Conservation (phyloP, 371 early-diverging fungal genomes). For the Mucor lusitanicus region DNA sequence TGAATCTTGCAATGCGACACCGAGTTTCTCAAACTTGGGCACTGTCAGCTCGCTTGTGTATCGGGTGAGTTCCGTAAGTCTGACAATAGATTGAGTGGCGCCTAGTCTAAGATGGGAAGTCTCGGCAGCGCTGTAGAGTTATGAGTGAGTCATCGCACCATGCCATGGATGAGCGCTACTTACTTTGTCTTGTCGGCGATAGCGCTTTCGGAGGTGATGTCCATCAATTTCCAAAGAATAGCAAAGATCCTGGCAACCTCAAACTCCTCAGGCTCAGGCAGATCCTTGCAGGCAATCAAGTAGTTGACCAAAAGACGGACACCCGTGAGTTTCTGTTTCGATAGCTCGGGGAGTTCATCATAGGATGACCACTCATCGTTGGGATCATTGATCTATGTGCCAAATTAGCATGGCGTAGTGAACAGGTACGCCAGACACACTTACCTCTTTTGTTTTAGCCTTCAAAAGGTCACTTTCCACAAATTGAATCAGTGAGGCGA, state of each 20-base stretch:
- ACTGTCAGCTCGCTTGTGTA: constrained; percentile 59
- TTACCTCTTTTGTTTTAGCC: constrained; percentile 15
- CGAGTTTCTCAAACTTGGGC: constrained; percentile 59
- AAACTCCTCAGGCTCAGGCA: constrained; percentile 10
- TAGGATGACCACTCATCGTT: constrained; percentile 38
- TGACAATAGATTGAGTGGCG: constrained; percentile 69
- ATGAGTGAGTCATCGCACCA: background rate
- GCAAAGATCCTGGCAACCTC: constrained; percentile 21
- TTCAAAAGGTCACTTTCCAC: constrained; percentile 59
- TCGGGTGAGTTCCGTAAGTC: constrained; percentile 56
- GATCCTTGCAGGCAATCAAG: constrained; percentile 20
- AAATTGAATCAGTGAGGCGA: constrained; percentile 51
- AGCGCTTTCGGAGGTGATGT: constrained; percentile 31
- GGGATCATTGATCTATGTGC: constrained; percentile 3
- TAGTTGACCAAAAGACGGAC: constrained; percentile 38
- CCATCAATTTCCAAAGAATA: constrained; percentile 32
- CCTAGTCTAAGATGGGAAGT: constrained; percentile 57
- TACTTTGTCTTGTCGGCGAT: constrained; percentile 25
- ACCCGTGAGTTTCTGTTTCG: constrained; percentile 39
- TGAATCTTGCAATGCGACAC: constrained; percentile 72
- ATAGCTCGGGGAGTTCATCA: constrained; percentile 27
- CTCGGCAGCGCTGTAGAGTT: constrained; percentile 35
- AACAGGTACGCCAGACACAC: background rate
- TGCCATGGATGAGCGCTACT: background rate
- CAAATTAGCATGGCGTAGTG: background rate